A percentile compares a stretch with the other conserved stretches of the same genome.
These are phyloP conservation scores for Chaetomium olivaceum DNA, from an alignment of 2,329 filamentous ascomycete genomes.

Conservation along the genomic window DNA sequence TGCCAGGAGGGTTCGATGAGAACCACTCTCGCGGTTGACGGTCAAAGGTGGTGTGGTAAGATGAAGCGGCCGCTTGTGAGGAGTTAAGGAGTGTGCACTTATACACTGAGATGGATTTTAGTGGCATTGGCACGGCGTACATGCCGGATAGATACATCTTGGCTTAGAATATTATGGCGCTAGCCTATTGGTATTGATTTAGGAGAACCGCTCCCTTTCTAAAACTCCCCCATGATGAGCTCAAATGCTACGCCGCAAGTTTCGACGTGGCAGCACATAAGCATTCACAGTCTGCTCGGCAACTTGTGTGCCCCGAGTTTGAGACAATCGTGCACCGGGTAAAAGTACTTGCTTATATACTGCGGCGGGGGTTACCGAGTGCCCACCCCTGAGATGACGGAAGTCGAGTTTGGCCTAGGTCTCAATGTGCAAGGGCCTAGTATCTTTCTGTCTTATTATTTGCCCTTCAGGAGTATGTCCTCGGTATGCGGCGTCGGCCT, in stretches of 20 bases:
- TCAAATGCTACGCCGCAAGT: not conserved
- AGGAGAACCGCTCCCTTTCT: not conserved
- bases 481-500: not conserved
- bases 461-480: not conserved
- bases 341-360: not conserved
- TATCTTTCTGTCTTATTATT: not conserved
- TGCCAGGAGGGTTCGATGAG: not conserved
- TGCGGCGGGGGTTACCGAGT: not conserved
- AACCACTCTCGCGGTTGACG: not conserved
- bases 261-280: not conserved
- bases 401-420: not conserved
- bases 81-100: not conserved
- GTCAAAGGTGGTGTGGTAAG: not conserved
- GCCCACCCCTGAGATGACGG: not conserved
- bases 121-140: not conserved
- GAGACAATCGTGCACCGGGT: too few relatives aligned
- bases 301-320: not conserved
- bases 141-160: not conserved
- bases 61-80: not conserved
- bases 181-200: not conserved
- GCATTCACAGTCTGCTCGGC: not conserved
- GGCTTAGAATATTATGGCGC: not conserved
- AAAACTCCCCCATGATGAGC: not conserved
- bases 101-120: not conserved
- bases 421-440: not conserved